phyloP scores from a whole-genome alignment of 2,329 filamentous ascomycete species.

The Cordyceps cateniannulata region DNA sequence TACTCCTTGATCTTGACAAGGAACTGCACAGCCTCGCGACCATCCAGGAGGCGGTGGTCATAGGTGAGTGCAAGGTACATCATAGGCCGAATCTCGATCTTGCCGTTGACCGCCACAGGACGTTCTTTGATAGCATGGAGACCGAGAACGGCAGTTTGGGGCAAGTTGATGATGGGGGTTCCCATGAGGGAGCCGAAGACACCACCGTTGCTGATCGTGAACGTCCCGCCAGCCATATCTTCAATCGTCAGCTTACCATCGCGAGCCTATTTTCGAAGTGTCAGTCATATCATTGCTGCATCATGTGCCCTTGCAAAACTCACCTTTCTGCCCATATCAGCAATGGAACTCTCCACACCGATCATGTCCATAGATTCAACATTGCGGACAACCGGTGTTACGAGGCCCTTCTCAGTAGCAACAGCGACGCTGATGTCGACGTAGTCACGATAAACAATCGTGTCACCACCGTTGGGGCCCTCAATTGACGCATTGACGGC shows the following conservation, averaged over 20 bases:
- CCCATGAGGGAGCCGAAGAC: conserved; percentile 97
- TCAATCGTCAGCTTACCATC: conserved; percentile 97
- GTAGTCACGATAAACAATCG: conserved; percentile 96
- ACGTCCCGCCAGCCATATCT: conserved; percentile 97
- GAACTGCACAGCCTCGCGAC: conserved; percentile 92
- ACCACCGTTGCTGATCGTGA: conserved; percentile 95
- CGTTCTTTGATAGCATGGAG: conserved; percentile 96
- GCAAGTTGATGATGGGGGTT: conserved; percentile 96
- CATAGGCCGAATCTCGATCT: conserved; percentile 96
- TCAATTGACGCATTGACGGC: conserved; percentile 96
- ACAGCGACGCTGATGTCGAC: conserved; percentile 97
- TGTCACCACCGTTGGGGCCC: conserved; percentile 89
- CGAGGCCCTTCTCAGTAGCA: conserved; percentile 93
- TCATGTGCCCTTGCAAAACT: conserved; percentile 14
- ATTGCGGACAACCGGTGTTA: conserved; percentile 94
- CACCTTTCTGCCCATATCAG: conserved; percentile 93
- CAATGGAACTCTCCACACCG: conserved; percentile 83
- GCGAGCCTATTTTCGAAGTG: conserved; percentile 57
- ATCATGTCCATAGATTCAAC: conserved; percentile 83
- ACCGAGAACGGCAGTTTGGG: conserved; percentile 85
- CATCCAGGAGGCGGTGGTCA: conserved; percentile 92
- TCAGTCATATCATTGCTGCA: conserved; percentile 5
- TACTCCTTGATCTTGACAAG: conserved; percentile 96
- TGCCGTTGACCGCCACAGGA: conserved; percentile 82
- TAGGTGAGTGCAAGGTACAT: conserved; percentile 99